Evolutionary conservation across 805 yeast species (phyloP).

Genomic region (Starmerella sp.): DNA sequence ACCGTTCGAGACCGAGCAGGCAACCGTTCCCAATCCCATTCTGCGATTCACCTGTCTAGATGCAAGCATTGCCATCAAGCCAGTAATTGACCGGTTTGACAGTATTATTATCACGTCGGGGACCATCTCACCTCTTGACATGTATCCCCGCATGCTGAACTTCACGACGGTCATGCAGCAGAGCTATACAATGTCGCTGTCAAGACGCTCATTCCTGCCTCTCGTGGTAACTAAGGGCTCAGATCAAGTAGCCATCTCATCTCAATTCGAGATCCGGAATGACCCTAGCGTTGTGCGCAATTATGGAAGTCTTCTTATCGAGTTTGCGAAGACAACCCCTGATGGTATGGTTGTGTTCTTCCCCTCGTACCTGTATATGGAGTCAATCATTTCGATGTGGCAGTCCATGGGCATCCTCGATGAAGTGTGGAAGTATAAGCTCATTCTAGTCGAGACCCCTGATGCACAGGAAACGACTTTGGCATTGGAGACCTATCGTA

Average conservation of each 20-base stretch:
- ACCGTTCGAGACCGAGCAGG: slow-evolving; percentile 90
- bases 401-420: slow-evolving; percentile 96
- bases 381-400: slow-evolving; percentile 96
- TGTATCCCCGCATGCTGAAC: slow-evolving; percentile 95
- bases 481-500: slow-evolving; percentile 88
- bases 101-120: slow-evolving; percentile 95
- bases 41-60: slow-evolving; percentile 88
- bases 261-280: slow-evolving; percentile 91
- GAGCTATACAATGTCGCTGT: slow-evolving; percentile 91
- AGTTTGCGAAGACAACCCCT: slow-evolving; percentile 89
- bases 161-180: slow-evolving; percentile 89
- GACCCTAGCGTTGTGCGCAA: slow-evolving; percentile 97
- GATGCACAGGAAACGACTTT: slow-evolving; percentile 97
- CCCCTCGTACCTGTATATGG: slow-evolving; percentile 96
- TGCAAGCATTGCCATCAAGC: slow-evolving; percentile 95
- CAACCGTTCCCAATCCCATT: slow-evolving; percentile 94
- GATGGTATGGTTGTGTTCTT: slow-evolving; percentile 97
- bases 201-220: slow-evolving; percentile 85
- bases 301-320: slow-evolving; percentile 84
- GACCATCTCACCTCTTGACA: slow-evolving; percentile 93
- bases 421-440: slow-evolving; percentile 95
- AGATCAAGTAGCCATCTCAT: slow-evolving; percentile 93
- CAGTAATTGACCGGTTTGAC: slow-evolving; percentile 85
- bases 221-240: slow-evolving; percentile 95
- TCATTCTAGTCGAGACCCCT: slow-evolving; percentile 93